Evolutionary conservation across 768 basidiomycete genomes (phyloP), one percentile per base, ranked within the genome.

Genomic region (Lepiota venenata): DNA sequence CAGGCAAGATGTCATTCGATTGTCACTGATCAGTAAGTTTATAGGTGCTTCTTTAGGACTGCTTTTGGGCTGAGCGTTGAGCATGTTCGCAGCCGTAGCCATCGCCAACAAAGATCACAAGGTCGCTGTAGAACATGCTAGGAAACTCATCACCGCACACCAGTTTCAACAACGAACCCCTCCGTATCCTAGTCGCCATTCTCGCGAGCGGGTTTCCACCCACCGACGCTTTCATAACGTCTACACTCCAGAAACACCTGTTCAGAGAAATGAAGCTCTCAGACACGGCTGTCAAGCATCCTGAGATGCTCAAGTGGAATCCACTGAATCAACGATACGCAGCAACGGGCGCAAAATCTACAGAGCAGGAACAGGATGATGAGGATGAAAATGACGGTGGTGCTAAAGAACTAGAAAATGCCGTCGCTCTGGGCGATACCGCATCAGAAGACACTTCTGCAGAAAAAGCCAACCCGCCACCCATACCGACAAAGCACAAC

Each of bases 91-190:
- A 96, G 94, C 93, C 1, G 91, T 89, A 63, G 85, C 86, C 6
- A 80, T 90, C 36, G 66, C 76, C 1, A 80, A 75, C 4, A 73
- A 81, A 47, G 78, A 82, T 10, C 80, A 80, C 61, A 61, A 72
- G 18, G 71, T 77, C 9, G 81, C 89, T 14, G 81, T 91, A 14
- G 87, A 91, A 56, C 87, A 91, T 62, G 80, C 80, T 29, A 83
- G 93, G 21, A 88, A 88, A 58, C 70, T 98, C 29, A 83, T 90
- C 53, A 84, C 80, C 29, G 70, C 72, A 0, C 76, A 93, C 63
- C 93, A 96, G 63, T 93, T n/a, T 91, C 74, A 87, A 93, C 63
- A 89, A 93, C 50, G 92, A 95, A 39, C 87, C 93, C 0, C 71
- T 89, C 11, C 84, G 92, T 5, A 78, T 98, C 45, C 77, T 96